Percentiles rank a stretch among this genome's conserved stretches.
Conservation (phyloP, 2,329 filamentous ascomycete genomes). For the Neofusicoccum cordaticola region DNA sequence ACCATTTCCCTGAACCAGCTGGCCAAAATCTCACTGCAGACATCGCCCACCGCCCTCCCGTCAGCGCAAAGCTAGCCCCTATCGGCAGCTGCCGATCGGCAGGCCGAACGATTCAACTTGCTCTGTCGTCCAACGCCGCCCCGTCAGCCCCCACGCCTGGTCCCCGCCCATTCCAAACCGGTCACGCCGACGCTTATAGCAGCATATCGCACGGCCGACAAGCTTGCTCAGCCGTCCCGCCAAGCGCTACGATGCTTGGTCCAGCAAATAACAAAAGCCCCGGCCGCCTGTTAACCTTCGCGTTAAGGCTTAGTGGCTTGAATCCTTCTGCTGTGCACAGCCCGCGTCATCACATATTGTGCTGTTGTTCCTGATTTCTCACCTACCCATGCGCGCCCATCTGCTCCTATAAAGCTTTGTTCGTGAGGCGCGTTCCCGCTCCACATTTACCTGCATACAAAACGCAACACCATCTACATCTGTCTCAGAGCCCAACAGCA, state of each 20-base stretch:
- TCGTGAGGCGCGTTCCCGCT: too few species aligned
- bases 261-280: neutral
- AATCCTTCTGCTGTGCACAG: neutral
- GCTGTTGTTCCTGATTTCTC: neutral
- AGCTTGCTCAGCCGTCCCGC: neutral
- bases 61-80: neutral
- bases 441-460: too few species aligned
- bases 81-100: neutral
- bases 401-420: neutral
- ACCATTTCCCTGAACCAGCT: neutral
- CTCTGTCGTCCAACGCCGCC: neutral
- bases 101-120: neutral
- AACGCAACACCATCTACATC: too few species aligned
- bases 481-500: neutral
- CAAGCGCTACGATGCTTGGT: neutral
- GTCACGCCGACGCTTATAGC: neutral
- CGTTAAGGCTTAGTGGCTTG: neutral
- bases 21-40: neutral
- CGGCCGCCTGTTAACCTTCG: neutral
- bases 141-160: neutral
- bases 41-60: neutral
- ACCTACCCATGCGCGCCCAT: neutral
- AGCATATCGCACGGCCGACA: neutral
- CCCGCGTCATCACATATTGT: neutral
- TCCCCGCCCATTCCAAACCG: neutral